Conservation (phyloP, 495 filamentous ascomycete genomes). For the Baudoinia panamericana region DNA sequence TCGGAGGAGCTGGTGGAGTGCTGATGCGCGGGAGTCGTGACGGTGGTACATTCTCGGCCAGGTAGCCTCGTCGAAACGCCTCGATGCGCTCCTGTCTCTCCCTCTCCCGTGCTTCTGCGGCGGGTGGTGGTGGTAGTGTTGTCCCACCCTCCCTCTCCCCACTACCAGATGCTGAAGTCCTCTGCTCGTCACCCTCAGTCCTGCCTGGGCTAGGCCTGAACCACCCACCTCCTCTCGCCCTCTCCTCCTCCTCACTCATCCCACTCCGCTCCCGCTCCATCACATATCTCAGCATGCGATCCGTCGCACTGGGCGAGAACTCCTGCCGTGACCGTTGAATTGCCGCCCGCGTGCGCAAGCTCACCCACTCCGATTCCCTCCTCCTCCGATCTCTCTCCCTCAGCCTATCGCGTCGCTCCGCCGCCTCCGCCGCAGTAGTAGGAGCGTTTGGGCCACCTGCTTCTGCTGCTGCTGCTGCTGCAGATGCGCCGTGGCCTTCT, state of each 20-base stretch:
- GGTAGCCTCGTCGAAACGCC: conserved; percentile 39
- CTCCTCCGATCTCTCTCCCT: conserved; percentile 12
- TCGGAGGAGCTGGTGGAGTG: conserved; percentile 5
- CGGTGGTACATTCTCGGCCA: conserved; percentile 30
- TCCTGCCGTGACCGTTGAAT: conserved; percentile 17
- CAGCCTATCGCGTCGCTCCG: conserved; percentile 7
- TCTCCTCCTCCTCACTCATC: conserved; percentile 19
- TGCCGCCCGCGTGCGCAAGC: conserved; percentile 11
- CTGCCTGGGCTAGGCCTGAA: conserved; percentile 6
- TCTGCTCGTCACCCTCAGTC: conserved; percentile 4
- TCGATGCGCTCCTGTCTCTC: conserved; percentile 37
- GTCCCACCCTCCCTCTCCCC: not conserved
- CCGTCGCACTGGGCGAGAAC: conserved; percentile 16
- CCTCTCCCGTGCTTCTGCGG: conserved; percentile 27
- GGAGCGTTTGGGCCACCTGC: not conserved
- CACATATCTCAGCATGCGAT: conserved; percentile 20
- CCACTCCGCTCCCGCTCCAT: conserved; percentile 23
- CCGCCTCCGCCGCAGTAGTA: conserved; percentile 2
- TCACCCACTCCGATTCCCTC: conserved; percentile 13
- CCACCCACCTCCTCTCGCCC: conserved; percentile 11
- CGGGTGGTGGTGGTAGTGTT: conserved; percentile 1
- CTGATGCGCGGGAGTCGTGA: conserved; percentile 13
- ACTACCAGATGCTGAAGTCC: not conserved
- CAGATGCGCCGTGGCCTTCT: too few species aligned
- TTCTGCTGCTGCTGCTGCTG: not conserved